phyloP scores from a whole-genome alignment of 1,284 basidiomycete species.

The Psilocybe mexicana region DNA sequence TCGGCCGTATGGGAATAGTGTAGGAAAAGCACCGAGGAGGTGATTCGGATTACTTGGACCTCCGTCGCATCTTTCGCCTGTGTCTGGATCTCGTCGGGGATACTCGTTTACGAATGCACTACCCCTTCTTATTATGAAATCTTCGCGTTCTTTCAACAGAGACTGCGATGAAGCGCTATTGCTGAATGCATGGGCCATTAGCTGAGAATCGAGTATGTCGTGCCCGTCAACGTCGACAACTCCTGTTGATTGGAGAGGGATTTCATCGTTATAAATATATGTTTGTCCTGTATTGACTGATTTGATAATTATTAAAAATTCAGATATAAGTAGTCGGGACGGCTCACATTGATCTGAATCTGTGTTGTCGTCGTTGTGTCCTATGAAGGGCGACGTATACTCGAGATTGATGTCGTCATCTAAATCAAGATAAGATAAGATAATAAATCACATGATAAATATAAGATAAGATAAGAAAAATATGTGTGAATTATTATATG shows the following conservation, averaged over 20 bases:
- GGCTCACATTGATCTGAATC: no score
- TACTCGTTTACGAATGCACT: constrained; percentile 27
- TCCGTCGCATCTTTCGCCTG: constrained; percentile 7
- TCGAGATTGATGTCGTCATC: no score
- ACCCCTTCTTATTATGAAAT: constrained; percentile 22
- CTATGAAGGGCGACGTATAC: no score
- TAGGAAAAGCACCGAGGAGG: constrained; percentile 25
- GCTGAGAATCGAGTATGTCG: constrained; percentile 16
- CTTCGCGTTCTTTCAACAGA: background rate
- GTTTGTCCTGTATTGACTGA: no score
- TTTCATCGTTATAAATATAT: no score
- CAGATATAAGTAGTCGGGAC: no score
- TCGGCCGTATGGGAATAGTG: constrained; percentile 40
- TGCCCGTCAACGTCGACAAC: constrained; percentile 22
- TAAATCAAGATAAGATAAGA: no score
- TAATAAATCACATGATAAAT: no score
- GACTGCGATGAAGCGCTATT: constrained; percentile 6
- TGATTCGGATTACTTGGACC: constrained; percentile 23
- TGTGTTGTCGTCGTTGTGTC: no score
- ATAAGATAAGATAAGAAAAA: no score
- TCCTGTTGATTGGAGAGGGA: constrained; percentile 18
- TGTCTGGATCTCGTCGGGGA: constrained; percentile 8
- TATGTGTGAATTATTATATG: no score
- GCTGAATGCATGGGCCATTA: constrained; percentile 20
- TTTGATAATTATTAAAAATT: no score